Evolutionary conservation across 2,329 filamentous ascomycete species (phyloP), one percentile per base, ranked within the genome.

Genomic region (Lecanicillium sp.): DNA sequence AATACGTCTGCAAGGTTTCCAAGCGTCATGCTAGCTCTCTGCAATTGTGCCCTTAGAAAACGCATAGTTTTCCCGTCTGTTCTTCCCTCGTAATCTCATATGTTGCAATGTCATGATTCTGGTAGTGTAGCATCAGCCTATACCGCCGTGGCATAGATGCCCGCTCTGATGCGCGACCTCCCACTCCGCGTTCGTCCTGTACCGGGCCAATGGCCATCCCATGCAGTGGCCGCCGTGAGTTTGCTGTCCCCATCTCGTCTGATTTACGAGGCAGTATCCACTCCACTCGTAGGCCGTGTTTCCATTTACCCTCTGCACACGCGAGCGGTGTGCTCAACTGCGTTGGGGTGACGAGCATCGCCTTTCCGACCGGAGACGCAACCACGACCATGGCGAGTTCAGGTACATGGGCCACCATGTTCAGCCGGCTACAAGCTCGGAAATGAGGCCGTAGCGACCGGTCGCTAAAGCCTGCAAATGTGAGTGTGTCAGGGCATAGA

Each of bases 71-170:
- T 15, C 54, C 55, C n/a, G 54, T 58, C 41, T 55, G 47, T 41
- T 57, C 56, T 32, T 65, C 58, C 18, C 71, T 62, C 32, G 60
- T 66, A 39, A 87, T 58, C 56, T 86, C 79, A 60, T 87, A 89
- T 42, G 73, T 80, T 46, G 87, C 53, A 19, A 89, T 71, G 2
- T 74, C 73, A 49, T 85, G 78, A 57, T 87, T 78, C 42, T 72
- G 71, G 54, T 82, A 89, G 55, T 85, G 79, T 57, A 89, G 60
- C 55, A 90, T 72, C 41, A 90, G 48, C 42, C 82, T 65, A 69
- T 81, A 88, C 41, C 74, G 67, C 46, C 66, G 65, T 43, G 64
- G 57, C 22, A 53, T 44, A 7, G 50, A 44, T 39, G 50, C 45
- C 29, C 44, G 36, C 39, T 39, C 34, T 20, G 48, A 44, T n/a